Evolutionary conservation across 352 stramenopile genomes (phyloP).

Genomic region (Globisporangium acanthophoron): DNA sequence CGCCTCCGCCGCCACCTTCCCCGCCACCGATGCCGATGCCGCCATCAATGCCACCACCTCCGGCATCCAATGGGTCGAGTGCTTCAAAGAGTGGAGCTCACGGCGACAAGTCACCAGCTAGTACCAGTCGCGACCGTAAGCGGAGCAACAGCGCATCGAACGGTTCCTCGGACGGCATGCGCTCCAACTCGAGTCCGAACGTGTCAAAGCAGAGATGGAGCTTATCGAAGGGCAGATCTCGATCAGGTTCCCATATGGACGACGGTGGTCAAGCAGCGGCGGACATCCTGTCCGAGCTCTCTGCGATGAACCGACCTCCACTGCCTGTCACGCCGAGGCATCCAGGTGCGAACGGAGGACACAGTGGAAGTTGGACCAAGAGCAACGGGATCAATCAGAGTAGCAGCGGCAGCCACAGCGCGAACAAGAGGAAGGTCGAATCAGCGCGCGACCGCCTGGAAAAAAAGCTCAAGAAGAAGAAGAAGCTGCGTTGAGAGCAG

Average conservation of each 20-base stretch:
- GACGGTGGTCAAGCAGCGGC: slow-evolving; percentile 22
- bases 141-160: slow-evolving; percentile 6
- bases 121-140: slow-evolving; percentile 6
- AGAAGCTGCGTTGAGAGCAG: slow-evolving; percentile 36
- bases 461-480: slow-evolving; percentile 82
- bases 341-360: not conserved
- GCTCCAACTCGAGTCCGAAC: not conserved
- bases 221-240: slow-evolving; percentile 6
- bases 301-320: slow-evolving; percentile 33
- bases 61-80: not conserved
- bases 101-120: not conserved
- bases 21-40: slow-evolving; percentile 6
- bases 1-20: slow-evolving; percentile 13
- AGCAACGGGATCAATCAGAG: slow-evolving; percentile 5
- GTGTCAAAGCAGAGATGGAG: slow-evolving; percentile 8
- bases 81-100: not conserved
- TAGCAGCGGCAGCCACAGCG: not conserved
- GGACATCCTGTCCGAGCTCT: slow-evolving; percentile 14
- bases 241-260: slow-evolving; percentile 13
- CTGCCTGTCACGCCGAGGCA: slow-evolving; percentile 31
- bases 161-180: slow-evolving; percentile 11
- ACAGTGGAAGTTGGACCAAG: slow-evolving; percentile 11
- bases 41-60: slow-evolving; percentile 11
- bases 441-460: slow-evolving; percentile 64
- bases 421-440: slow-evolving; percentile 45